phyloP scores from a whole-genome alignment of 2,329 filamentous ascomycete genomes.

The Coccinonectria pachysandricola region DNA sequence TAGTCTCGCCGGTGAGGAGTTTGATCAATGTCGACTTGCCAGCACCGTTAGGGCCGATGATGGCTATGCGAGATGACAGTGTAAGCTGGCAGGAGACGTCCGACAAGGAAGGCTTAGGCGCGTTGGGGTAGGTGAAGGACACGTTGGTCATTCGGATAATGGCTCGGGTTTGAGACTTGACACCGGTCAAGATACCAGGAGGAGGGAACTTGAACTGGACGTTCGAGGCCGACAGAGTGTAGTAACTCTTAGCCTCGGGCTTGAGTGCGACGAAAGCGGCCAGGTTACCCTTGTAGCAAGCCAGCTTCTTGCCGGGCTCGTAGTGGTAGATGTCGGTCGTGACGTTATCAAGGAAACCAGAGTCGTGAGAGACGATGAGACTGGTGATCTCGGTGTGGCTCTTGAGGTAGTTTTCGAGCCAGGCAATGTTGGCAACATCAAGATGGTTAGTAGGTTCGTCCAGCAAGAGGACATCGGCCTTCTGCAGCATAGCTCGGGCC shows the following conservation, averaged over 20 bases:
- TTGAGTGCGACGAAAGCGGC: constrained; percentile 76
- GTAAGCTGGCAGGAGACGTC: constrained; percentile 83
- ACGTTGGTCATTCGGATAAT: constrained; percentile 93
- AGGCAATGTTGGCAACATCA: constrained; percentile 91
- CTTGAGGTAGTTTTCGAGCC: constrained; percentile 93
- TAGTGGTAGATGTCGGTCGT: constrained; percentile 99
- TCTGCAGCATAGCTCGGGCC: constrained; percentile 91
- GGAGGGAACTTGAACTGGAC: constrained; percentile 98
- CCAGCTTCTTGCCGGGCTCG: constrained; percentile 88
- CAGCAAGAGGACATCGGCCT: constrained; percentile 88
- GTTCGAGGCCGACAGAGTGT: constrained; percentile 79
- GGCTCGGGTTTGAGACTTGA: constrained; percentile 88
- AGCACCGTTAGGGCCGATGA: constrained; percentile 95
- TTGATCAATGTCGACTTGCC: constrained; percentile 99
- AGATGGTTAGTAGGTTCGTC: constrained; percentile 99
- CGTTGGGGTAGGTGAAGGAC: constrained; percentile 86
- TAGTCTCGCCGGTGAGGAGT: constrained; percentile 82
- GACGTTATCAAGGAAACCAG: constrained; percentile 89
- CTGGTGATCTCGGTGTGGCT: constrained; percentile 93
- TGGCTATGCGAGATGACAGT: constrained; percentile 85
- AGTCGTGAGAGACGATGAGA: constrained; percentile 97
- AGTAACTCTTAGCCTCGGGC: constrained; percentile 95
- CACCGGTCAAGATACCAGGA: constrained; percentile 84
- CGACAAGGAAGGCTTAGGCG: constrained; percentile 73
- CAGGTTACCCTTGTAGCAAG: constrained; percentile 74